Base-by-base conservation (phyloP, 1,284 basidiomycete genomes). In the Rhodotorula mucilaginosa region DNA sequence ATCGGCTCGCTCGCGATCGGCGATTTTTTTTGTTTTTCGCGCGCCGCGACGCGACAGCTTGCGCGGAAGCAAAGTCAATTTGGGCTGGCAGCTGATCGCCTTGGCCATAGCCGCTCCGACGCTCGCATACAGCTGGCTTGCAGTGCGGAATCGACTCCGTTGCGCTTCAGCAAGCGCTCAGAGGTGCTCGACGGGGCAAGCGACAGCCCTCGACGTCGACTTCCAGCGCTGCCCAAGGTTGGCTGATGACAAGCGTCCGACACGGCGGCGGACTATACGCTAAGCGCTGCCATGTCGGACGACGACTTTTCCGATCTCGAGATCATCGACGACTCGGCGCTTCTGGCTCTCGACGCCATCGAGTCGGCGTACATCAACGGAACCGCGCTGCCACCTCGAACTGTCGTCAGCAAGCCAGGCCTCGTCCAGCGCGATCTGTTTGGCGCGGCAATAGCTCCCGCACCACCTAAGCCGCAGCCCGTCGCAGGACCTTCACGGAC, bases 321-420 rank as follows among this genome's bases (percentile, higher is more conserved):
- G 34, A 39, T 58, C 52, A 64, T 70, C 21, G 76, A 77, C 52
- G 67, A 65, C 26, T 52, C 66, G 8, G 81, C 85, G 31, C 70
- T 87, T 16, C 80, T 81, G 64, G 85, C 88, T 76, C 83, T 91
- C 34, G 87, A 89, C 77, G 84, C 85, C 29, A 87, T 91, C 66
- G 90, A 91, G 80, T 86, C 87, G 26, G 84, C 60, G 46, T 63
- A 64, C 63, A 51, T 61, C 0, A 47, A 34, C 8, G 68, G 65
- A 15, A 26, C 61, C 70, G 76, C 68, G 13, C 64, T 74, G 29
- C 74, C 73, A 0, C 72, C 77, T 21, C 58, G 61, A 16, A 61
- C 73, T 18, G 58, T 64, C 59, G 70, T 72, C 65, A 75, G 69
- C 64, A 58, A 63, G 44, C 63, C 71, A 3, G 67, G 69, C 6